Evolutionary conservation across 1,284 basidiomycete species (phyloP).

Genomic region (Puccinia novopanici): DNA sequence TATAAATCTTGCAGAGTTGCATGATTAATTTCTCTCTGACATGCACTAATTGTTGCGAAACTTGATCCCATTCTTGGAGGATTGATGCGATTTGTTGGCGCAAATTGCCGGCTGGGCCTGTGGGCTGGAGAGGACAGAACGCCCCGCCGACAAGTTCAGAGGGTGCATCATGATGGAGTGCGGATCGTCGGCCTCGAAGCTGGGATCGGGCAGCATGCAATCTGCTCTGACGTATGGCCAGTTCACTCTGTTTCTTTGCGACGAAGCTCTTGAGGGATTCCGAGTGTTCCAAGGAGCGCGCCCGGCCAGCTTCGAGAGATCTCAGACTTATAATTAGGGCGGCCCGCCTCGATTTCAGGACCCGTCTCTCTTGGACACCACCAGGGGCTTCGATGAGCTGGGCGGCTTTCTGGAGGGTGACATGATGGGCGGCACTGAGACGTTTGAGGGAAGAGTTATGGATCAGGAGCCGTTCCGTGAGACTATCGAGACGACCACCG

Average conservation of each 20-base stretch:
- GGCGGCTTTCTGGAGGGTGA: constrained; percentile 22
- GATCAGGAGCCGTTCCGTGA: constrained; percentile 43
- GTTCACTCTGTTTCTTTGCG: constrained; percentile 5
- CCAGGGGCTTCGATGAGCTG: constrained; percentile 31
- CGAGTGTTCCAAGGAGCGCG: background rate
- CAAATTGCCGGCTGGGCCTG: background rate
- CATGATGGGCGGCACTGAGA: constrained; percentile 34
- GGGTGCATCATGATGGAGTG: constrained; percentile 6
- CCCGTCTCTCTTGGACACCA: constrained; percentile 33
- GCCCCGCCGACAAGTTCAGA: background rate
- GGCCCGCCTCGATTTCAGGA: constrained; percentile 26
- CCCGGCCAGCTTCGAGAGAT: constrained; percentile 19
- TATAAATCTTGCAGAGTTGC: constrained; percentile 34
- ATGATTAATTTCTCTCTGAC: constrained; percentile 35
- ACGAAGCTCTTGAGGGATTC: constrained; percentile 6
- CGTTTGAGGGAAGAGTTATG: constrained; percentile 36
- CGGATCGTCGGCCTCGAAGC: constrained; percentile 4
- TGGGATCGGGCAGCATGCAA: constrained; percentile 4
- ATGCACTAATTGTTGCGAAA: constrained; percentile 11
- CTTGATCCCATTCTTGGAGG: constrained; percentile 25
- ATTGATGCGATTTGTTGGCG: background rate
- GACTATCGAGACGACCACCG: constrained; percentile 17
- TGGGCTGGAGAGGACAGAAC: background rate
- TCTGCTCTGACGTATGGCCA: constrained; percentile 7
- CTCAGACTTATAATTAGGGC: background rate